Evolutionary conservation across 176 grass and related monocot genomes (phyloP), one percentile per base, ranked within the genome.

Genomic region (Eremochloa ophiuroides): DNA sequence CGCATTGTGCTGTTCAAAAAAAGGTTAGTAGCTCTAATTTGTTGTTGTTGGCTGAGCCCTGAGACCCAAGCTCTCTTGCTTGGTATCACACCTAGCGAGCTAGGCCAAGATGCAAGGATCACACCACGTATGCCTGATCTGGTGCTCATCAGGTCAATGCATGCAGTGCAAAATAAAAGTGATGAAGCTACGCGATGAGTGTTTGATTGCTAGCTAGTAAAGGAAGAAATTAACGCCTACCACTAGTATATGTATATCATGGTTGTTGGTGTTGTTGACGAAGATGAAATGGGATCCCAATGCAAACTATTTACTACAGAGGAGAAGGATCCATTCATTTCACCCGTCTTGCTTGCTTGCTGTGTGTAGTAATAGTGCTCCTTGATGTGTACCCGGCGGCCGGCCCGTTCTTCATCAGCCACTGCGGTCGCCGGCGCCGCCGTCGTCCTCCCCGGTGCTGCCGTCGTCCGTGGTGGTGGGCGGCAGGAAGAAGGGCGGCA

Each of bases 401-500:
- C 23, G 55, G n/a, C 55, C n/a, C 26, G 4, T 66, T 12, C n/a
- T 9, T 31, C 22, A 11, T 41, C 26, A 64, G 71, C 55, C 71
- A 62, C 62, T 66, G 47, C 4, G 51, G 22, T 22, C 8, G 53
- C 8, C 51, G 20, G 17, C 40, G 17, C 0, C 41, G 33, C 3
- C 56, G 35, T 12, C 23, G 61, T 46, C 35, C 5, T 20, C 28
- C 22, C 2, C 55, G 7, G 1, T 29, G 61, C 28, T 16, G 47
- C 18, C 35, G 18, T 20, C 29, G 44, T 14, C 40, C 11, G 13
- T 20, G 20, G 31, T 26, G 74, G 23, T 43, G 0, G 86, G 68
- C 34, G 85, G 82, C 12, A 82, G 56, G 56, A 99, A 82, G 4
- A 59, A 26, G 55, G 88, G 90, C 16, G 93, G 91, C 41, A 96